Evolutionary conservation across 139 green algal genomes (phyloP).

Genomic region (Diplosphaera chodatii): DNA sequence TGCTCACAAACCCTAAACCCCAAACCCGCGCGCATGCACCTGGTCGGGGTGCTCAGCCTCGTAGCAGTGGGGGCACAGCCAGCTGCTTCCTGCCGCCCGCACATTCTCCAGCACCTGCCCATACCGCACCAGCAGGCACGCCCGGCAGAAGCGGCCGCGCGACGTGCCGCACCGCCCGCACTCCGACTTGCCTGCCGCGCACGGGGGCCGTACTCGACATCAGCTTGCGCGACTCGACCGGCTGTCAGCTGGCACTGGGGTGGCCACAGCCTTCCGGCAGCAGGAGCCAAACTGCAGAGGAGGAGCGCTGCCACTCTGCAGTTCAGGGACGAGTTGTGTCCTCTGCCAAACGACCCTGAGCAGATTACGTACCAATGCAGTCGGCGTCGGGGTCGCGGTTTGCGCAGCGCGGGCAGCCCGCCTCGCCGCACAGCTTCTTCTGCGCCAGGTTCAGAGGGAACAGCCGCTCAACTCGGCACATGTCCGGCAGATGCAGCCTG

Average conservation of each 20-base stretch:
- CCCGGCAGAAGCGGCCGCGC: constrained; percentile 56
- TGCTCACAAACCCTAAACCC: too few relatives aligned
- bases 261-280: background rate
- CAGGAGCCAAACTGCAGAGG: background rate
- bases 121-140: constrained; percentile 59
- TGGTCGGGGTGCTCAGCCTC: constrained; percentile 55
- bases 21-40: background rate
- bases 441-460: too few relatives aligned
- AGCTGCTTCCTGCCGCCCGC: constrained; percentile 24
- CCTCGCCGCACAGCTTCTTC: constrained; percentile 71
- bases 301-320: background rate
- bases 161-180: constrained; percentile 45
- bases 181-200: constrained; percentile 47
- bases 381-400: constrained; percentile 25
- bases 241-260: background rate
- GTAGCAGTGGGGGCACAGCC: constrained; percentile 74
- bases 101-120: constrained; percentile 45
- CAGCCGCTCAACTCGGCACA: too few relatives aligned
- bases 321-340: background rate
- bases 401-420: constrained; percentile 51
- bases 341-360: background rate
- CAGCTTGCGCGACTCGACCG: too few relatives aligned
- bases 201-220: background rate
- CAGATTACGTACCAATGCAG: constrained; percentile 36
- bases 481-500: constrained; percentile 16